Evolutionary conservation across 257 asterid genomes (phyloP).

Genomic region (Nicotiana benthamiana): DNA sequence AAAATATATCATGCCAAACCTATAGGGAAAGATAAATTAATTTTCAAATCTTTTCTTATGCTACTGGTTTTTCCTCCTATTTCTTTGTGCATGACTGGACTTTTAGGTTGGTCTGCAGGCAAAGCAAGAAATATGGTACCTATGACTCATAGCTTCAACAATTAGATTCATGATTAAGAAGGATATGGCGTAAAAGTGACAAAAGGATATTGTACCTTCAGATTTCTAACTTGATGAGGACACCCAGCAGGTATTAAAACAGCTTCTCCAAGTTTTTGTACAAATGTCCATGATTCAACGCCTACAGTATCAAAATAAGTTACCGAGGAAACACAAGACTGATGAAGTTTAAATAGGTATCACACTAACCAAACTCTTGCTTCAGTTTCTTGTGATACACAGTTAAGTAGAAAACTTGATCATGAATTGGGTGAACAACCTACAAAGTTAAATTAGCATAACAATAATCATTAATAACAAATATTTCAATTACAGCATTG

Average conservation of each 20-base stretch:
- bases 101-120: not conserved
- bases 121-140: not conserved
- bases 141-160: not conserved
- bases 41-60: not conserved
- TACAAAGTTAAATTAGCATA: slow-evolving; percentile 13
- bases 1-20: not conserved
- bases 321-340: not conserved
- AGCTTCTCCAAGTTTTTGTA: slow-evolving; percentile 83
- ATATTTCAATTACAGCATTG: not conserved
- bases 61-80: not conserved
- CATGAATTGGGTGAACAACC: slow-evolving; percentile 83
- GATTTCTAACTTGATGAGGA: slow-evolving; percentile 87
- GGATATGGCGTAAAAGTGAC: not conserved
- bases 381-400: slow-evolving; percentile 48
- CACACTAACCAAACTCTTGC: slow-evolving; percentile 52
- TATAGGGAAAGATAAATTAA: not conserved
- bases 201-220: slow-evolving; percentile 34
- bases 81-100: not conserved
- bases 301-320: slow-evolving; percentile 27
- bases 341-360: not conserved
- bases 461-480: not conserved
- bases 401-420: slow-evolving; percentile 54
- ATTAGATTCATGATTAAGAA: not conserved
- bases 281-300: slow-evolving; percentile 86
- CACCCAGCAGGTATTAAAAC: slow-evolving; percentile 85